phyloP scores from a whole-genome alignment of 2,329 filamentous ascomycete genomes.

The Allantophomopsis lycopodina region DNA sequence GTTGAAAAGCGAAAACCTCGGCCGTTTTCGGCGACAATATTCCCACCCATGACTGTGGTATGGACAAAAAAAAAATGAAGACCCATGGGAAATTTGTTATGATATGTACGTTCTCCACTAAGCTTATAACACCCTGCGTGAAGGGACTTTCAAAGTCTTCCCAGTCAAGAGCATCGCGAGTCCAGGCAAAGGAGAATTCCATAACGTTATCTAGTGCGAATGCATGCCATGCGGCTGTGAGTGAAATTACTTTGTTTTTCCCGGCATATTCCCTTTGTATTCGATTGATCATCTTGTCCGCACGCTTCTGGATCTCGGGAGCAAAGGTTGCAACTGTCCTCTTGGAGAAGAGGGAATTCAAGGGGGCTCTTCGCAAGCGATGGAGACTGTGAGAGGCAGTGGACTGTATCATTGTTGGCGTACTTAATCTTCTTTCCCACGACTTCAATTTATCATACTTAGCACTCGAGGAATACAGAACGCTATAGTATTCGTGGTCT shows the following conservation, averaged over 20 bases:
- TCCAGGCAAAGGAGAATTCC: neutral
- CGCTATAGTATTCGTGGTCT: slow-evolving; percentile 14
- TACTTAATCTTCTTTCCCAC: neutral
- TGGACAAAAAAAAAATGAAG: neutral
- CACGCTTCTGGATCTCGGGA: too few species aligned
- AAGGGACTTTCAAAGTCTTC: neutral
- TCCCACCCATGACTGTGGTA: neutral
- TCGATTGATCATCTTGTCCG: neutral
- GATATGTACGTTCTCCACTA: neutral
- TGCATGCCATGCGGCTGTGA: neutral
- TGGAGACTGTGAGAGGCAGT: neutral
- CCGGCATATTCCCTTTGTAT: neutral
- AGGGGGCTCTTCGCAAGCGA: neutral
- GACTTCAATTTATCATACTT: slow-evolving; percentile 1
- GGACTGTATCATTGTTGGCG: neutral
- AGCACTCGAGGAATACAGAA: slow-evolving; percentile 10
- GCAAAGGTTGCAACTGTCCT: neutral
- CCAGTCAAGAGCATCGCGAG: neutral
- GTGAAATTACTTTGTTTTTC: neutral
- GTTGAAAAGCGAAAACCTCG: neutral
- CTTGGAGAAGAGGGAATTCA: neutral
- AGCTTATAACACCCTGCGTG: neutral
- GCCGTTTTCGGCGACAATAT: neutral
- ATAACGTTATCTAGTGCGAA: neutral
- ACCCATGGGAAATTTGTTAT: neutral